Conservation (phyloP, 192 early-diverging fungal species). For the Coemansia sp. region DNA sequence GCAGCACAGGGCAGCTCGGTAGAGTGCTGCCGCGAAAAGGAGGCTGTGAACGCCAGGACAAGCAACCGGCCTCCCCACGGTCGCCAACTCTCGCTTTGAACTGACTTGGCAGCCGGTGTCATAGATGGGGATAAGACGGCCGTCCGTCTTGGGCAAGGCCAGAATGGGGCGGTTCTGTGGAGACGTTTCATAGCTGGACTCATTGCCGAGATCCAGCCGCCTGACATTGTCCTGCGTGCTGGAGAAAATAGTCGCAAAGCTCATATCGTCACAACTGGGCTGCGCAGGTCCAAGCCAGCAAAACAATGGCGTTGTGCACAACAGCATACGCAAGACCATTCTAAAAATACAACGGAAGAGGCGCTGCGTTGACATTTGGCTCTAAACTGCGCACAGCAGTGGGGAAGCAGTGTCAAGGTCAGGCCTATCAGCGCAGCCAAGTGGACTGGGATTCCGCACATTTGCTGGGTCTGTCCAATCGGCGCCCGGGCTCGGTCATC, state of each 20-base stretch:
- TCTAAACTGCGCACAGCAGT: not conserved
- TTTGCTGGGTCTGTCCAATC: not conserved
- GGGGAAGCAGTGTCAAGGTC: not conserved
- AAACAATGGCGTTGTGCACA: constrained; percentile 4
- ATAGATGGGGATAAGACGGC: not conserved
- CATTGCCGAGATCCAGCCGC: not conserved
- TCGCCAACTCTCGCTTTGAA: not conserved
- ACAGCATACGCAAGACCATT: not conserved
- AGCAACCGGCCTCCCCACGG: not conserved
- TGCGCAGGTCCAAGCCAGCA: not conserved
- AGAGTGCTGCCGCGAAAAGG: not conserved
- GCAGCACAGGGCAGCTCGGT: not conserved
- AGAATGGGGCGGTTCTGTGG: not conserved
- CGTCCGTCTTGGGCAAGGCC: not conserved
- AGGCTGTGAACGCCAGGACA: not conserved
- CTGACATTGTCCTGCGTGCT: constrained; percentile 1
- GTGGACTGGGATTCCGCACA: not conserved
- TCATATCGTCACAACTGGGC: not conserved
- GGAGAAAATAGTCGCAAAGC: constrained; percentile 6
- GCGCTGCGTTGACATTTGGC: not conserved
- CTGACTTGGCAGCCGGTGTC: not conserved
- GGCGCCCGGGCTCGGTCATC: not conserved
- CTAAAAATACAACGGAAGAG: constrained; percentile 7
- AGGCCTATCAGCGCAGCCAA: constrained; percentile 2
- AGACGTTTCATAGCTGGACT: not conserved